Evolutionary conservation across 441 rosid genomes (phyloP), one percentile per base, ranked within the genome.

Genomic region (Pelargonium citronellum): DNA sequence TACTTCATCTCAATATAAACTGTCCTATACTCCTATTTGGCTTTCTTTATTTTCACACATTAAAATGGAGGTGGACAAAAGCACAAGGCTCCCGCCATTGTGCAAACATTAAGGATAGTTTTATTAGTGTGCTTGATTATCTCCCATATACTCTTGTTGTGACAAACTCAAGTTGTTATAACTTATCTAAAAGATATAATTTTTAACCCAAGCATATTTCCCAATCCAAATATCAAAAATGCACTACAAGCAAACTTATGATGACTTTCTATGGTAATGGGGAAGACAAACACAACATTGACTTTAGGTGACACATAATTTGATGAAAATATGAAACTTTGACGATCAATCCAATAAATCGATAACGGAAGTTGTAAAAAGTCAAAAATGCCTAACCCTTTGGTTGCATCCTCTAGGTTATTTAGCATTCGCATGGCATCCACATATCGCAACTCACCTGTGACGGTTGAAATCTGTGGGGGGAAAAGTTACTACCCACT

Each of bases 391-490:
- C 69, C 88, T 79, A 66, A 91, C 99, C 83, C 81, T 80, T 71
- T 81, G 7, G 98, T 73, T 55, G 96, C 97, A 67, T 87, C 92
- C 79, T 92, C 97, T 68, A 95, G 82, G 67, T 88, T 88, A 79
- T 77, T 34, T 44, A 92, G 83, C 74, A 84, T 83, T 71, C 90
- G 82, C 87, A 92, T 79, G 68, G 98, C 98, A 80, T 95, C 98
- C 39, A 64, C 75, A 74, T 88, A 87, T 47, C 86, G 91, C 84
- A 94, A 74, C 73, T 95, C 99, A 68, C 99, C 96, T 49, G 86
- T 67, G 66, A 84, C 76, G 57, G 81, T 84, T 55, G 96, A 88
- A 73, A 92, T 84, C 98, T 95, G 91, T 46, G 24, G 61, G 27
- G 58, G 17, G 43, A 13, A 13, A 58, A 67, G 17, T 76, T 66